Conservation (phyloP, 768 basidiomycete genomes). For the Tylopilus felleus region DNA sequence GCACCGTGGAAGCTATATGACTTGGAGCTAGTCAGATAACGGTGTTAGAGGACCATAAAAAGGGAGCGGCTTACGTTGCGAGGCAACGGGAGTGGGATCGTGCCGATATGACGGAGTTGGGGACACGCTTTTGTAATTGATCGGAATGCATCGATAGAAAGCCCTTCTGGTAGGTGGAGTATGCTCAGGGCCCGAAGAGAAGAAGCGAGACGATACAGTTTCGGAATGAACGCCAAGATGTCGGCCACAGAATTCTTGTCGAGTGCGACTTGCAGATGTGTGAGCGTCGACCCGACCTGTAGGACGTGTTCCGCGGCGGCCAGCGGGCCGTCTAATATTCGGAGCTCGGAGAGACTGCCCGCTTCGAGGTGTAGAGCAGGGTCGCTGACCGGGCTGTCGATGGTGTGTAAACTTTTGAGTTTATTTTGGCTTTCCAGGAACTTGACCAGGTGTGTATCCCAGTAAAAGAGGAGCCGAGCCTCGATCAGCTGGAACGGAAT, state of each 20-base stretch:
- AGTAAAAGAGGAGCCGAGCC: constrained; percentile 45
- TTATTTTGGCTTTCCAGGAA: constrained; percentile 49
- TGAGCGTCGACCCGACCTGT: constrained; percentile 34
- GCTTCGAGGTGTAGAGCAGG: constrained; percentile 23
- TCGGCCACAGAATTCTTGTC: constrained; percentile 36
- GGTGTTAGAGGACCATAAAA: constrained; percentile 7
- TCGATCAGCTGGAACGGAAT: constrained; percentile 49
- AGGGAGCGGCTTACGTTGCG: constrained; percentile 32
- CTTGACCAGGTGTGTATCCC: constrained; percentile 43
- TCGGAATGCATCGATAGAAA: constrained; percentile 29
- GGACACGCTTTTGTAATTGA: constrained; percentile 34
- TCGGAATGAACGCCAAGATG: constrained; percentile 32
- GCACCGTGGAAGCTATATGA: constrained; percentile 32
- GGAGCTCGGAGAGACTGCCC: constrained; percentile 40
- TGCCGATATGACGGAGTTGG: constrained; percentile 37
- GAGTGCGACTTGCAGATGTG: constrained; percentile 44
- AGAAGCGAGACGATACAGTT: constrained; percentile 26
- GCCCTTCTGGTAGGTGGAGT: constrained; percentile 33
- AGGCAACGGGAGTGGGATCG: constrained; percentile 35
- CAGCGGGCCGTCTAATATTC: constrained; percentile 44
- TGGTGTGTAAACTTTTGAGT: constrained; percentile 38
- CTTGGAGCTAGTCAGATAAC: constrained; percentile 27
- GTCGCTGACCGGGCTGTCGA: constrained; percentile 25
- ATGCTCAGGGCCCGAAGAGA: constrained; percentile 38
- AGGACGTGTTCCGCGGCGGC: constrained; percentile 41